Conservation (phyloP, 768 basidiomycete genomes). For the Cystofilobasidium ferigula region DNA sequence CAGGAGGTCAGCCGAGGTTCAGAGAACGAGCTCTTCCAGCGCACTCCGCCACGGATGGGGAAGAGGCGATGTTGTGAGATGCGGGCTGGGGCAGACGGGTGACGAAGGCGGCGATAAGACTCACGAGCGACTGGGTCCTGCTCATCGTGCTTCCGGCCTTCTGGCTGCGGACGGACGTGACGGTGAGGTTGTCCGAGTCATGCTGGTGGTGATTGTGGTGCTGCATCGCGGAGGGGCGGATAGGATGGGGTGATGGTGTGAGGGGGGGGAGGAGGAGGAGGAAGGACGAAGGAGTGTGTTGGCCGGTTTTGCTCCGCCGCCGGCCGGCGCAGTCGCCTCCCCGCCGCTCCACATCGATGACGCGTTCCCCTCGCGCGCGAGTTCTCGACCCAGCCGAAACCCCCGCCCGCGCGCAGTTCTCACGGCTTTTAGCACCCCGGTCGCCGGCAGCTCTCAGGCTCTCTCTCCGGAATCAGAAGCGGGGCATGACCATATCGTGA, state of each 20-base stretch:
- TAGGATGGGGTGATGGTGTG: neutral
- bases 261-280: neutral
- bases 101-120: slow-evolving; percentile 24
- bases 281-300: neutral
- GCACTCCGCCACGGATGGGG: too few relatives aligned
- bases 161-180: slow-evolving; percentile 23
- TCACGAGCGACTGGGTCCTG: slow-evolving; percentile 59
- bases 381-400: too few relatives aligned
- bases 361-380: too few relatives aligned
- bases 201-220: slow-evolving; percentile 23
- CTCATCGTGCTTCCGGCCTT: slow-evolving; percentile 56
- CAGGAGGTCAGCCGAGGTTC: neutral
- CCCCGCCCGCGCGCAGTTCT: too few relatives aligned
- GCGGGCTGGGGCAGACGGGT: neutral
- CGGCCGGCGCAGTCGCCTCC: too few relatives aligned
- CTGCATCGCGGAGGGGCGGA: neutral
- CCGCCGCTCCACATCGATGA: too few relatives aligned
- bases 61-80: neutral
- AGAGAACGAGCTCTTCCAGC: neutral
- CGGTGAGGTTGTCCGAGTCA: slow-evolving; percentile 18
- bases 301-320: neutral
- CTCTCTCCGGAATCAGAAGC: too few relatives aligned
- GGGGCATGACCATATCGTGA: too few relatives aligned
- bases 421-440: too few relatives aligned
- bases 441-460: too few relatives aligned